Percentiles rank a stretch among this genome's conserved stretches.
Evolutionary conservation across 805 yeast genomes (phyloP).

Genomic region (Myxozyma udenii): DNA sequence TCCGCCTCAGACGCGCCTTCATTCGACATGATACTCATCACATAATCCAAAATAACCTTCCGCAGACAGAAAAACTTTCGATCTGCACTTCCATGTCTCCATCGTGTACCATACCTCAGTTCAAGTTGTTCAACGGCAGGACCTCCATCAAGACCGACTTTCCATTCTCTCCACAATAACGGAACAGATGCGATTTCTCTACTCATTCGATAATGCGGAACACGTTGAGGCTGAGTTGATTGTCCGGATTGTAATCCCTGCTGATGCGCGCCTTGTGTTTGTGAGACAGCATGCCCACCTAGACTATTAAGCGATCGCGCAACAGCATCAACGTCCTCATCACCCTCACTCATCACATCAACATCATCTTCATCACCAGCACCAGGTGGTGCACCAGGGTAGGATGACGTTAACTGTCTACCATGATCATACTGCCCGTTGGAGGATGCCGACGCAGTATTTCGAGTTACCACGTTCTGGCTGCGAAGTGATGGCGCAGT

Average conservation of each 20-base stretch:
- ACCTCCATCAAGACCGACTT: constrained; percentile 24
- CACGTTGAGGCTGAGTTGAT: not conserved
- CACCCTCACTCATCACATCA: not conserved
- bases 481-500: too few species aligned
- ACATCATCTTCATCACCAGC: not conserved
- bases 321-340: not conserved
- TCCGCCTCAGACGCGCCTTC: constrained; percentile 18
- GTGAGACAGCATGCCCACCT: not conserved
- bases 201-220: constrained; percentile 25
- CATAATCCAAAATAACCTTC: constrained; percentile 22
- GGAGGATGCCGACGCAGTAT: too few species aligned
- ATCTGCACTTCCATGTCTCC: constrained; percentile 24
- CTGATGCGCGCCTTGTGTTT: not conserved
- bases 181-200: constrained; percentile 23
- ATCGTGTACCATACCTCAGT: constrained; percentile 24
- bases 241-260: not conserved
- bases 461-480: constrained; percentile 17
- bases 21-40: constrained; percentile 7
- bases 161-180: constrained; percentile 27
- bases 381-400: too few species aligned
- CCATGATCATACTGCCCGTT: too few species aligned
- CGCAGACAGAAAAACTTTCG: constrained; percentile 28
- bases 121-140: constrained; percentile 24
- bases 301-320: not conserved
- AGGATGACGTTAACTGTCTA: too few species aligned